Percentiles rank a stretch among this genome's conserved stretches.
These are phyloP conservation scores for Backusella macrospora DNA, from an alignment of 192 early-diverging fungal genomes.

Conservation along the genomic window DNA sequence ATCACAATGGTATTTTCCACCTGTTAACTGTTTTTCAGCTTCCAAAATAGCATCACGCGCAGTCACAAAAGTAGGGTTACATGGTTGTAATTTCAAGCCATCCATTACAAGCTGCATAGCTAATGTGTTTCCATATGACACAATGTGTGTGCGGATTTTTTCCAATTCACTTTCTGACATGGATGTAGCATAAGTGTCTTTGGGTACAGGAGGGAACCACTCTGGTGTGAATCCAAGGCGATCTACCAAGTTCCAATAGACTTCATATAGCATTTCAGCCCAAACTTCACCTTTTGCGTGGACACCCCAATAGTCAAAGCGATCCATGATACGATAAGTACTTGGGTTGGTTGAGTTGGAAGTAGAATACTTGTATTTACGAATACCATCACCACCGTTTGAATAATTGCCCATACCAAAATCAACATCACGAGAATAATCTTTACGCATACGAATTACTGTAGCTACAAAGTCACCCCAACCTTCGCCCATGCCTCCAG, in stretches of 20 bases:
- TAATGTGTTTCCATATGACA: constrained; percentile 69
- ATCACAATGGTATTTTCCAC: constrained; percentile 69
- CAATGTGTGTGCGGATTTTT: constrained; percentile 36
- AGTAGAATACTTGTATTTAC: constrained; percentile 85
- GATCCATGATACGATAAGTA: constrained; percentile 76
- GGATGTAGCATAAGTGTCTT: neutral
- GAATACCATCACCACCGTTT: constrained; percentile 87
- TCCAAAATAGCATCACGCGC: constrained; percentile 75
- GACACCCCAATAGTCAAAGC: constrained; percentile 88
- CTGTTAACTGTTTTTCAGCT: constrained; percentile 65
- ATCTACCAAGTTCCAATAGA: constrained; percentile 73
- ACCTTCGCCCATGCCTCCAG: constrained; percentile 94
- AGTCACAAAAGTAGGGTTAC: constrained; percentile 70
- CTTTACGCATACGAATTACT: constrained; percentile 65
- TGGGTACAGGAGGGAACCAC: constrained; percentile 54
- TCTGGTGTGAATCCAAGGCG: constrained; percentile 57
- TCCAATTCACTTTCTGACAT: constrained; percentile 28
- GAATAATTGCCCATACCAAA: constrained; percentile 85
- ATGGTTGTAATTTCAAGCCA: constrained; percentile 79
- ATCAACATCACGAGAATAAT: constrained; percentile 57
- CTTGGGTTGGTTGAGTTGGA: constrained; percentile 73
- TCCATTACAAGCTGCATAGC: constrained; percentile 73
- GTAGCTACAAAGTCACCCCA: constrained; percentile 95
- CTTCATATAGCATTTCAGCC: constrained; percentile 91
- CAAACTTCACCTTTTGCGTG: constrained; percentile 92